Evolutionary conservation across 805 yeast species (phyloP).

Genomic region (Sugiyamaella chiloensis): DNA sequence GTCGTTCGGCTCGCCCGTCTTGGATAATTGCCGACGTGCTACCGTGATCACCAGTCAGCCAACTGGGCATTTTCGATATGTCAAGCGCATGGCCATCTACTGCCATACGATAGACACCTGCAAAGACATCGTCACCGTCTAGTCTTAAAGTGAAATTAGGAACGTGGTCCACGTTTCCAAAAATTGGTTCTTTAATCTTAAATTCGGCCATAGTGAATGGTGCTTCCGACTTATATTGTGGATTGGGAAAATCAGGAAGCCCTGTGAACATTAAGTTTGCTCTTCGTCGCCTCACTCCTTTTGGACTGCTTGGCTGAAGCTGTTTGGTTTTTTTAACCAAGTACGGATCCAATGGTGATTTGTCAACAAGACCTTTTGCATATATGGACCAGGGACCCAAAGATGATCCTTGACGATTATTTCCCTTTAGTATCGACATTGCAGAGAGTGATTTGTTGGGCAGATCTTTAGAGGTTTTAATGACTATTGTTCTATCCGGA

Average conservation of each 20-base stretch:
- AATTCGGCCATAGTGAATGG: constrained; percentile 21
- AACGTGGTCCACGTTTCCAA: neutral
- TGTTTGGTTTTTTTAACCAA: constrained; percentile 20
- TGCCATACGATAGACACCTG: constrained; percentile 70
- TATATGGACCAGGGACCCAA: constrained; percentile 70
- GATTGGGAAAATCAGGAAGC: constrained; percentile 13
- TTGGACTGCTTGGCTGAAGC: constrained; percentile 6
- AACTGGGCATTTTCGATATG: constrained; percentile 60
- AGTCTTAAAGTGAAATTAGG: constrained; percentile 35
- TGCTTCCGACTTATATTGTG: constrained; percentile 12
- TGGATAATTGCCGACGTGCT: constrained; percentile 45
- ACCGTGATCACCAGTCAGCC: constrained; percentile 79
- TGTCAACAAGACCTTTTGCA: constrained; percentile 65
- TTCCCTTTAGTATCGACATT: constrained; percentile 57
- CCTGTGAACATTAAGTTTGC: constrained; percentile 68
- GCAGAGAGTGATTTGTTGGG: constrained; percentile 50
- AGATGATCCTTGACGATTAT: constrained; percentile 57
- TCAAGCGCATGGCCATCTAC: constrained; percentile 46
- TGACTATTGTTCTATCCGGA: constrained; percentile 42
- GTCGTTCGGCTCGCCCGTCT: constrained; percentile 33
- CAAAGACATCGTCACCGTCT: constrained; percentile 70
- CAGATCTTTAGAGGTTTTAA: constrained; percentile 36
- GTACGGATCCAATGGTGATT: constrained; percentile 51
- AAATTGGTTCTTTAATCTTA: constrained; percentile 6
- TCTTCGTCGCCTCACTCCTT: constrained; percentile 35